A percentile compares a stretch with the other conserved stretches of the same genome.
Evolutionary conservation across 225 moss, liverwort and hornwort species (phyloP).

Genomic region (Sphagnum contortum): DNA sequence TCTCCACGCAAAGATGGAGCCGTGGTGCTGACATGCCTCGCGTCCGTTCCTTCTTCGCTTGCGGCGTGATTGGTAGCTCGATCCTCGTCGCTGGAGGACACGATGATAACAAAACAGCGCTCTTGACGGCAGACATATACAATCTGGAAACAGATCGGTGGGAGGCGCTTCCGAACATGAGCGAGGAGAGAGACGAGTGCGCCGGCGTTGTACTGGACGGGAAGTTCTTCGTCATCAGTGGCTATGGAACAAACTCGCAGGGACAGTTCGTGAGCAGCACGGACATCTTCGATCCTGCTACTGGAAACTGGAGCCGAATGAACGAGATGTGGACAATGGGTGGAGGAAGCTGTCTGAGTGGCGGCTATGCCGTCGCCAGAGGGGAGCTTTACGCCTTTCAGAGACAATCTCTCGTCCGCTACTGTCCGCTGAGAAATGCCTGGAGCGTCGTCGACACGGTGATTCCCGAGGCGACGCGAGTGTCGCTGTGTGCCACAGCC

Average conservation of each 20-base stretch:
- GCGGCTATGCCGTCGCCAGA: too few relatives aligned
- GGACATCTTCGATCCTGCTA: slow-evolving; percentile 45
- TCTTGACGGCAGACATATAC: slow-evolving; percentile 60
- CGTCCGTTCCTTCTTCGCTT: slow-evolving; percentile 68
- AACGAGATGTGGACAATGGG: slow-evolving; percentile 49
- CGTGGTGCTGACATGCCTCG: slow-evolving; percentile 61
- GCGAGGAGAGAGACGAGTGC: slow-evolving; percentile 81
- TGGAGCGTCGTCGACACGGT: too few relatives aligned
- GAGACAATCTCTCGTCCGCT: too few relatives aligned
- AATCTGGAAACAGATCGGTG: slow-evolving; percentile 41
- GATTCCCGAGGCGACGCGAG: too few relatives aligned
- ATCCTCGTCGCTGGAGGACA: slow-evolving; percentile 76
- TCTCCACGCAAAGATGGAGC: slow-evolving; percentile 49
- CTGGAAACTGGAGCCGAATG: slow-evolving; percentile 39
- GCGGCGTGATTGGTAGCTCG: slow-evolving; percentile 30
- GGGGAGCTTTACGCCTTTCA: too few relatives aligned
- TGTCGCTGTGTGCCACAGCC: too few relatives aligned
- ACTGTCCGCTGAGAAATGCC: too few relatives aligned
- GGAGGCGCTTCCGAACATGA: slow-evolving; percentile 43
- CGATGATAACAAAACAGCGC: slow-evolving; percentile 72
- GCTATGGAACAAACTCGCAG: slow-evolving; percentile 61
- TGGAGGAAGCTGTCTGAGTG: too few relatives aligned
- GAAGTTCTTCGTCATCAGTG: slow-evolving; percentile 50
- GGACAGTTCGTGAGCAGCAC: slow-evolving; percentile 59
- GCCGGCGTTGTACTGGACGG: slow-evolving; percentile 54